Base-by-base conservation (phyloP, 495 filamentous ascomycete genomes). In the Aspergillus taichungensis region DNA sequence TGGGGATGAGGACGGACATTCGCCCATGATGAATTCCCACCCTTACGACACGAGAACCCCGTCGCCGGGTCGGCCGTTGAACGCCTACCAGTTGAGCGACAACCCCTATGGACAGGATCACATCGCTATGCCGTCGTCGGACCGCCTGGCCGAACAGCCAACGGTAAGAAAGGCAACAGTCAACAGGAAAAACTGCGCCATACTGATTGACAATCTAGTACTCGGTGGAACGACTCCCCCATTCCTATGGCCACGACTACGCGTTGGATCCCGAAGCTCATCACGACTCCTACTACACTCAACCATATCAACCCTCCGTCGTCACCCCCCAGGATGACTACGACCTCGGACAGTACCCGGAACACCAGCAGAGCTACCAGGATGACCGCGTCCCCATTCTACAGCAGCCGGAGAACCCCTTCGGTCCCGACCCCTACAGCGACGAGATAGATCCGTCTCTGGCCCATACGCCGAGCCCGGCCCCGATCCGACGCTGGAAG, bases 401-500 rank as follows among this genome's bases (percentile, higher is more conserved):
- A 27, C 68, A 75, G 33, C 28, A 36, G 27, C 57, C 66, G 0
- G 72, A 71, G 3, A 73, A 74, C 31, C 61, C 74, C n/a, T 83
- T 74, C 54, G 80, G 72, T 13, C 79, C 74, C 31, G 74, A 81
- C 63, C 73, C 71, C 7, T 68, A 64, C 30, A 56, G 40, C 39
- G 62, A 69, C 28, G 67, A 73, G 27, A 65, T 71, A 42, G 66
- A 73, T 39, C 55, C 63, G 8, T 64, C 63, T 12, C 49, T 59
- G 14, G 43, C 43, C 11, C 74, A 73, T 14, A 76, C 77, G 1
- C 77, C 78, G 6, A 78, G 73, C 34, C 76, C 79, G n/a, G 79
- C 71, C n/a, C 68, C 80, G 8, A 82, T 97, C 53, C 81, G 85
- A 57, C 79, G 94, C 60, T 96, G 88, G 88, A 97, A 97, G 72